Evolutionary conservation across 169 alveolate genomes (phyloP), one percentile per base, ranked within the genome.

Genomic region (Eimeria praecox): DNA sequence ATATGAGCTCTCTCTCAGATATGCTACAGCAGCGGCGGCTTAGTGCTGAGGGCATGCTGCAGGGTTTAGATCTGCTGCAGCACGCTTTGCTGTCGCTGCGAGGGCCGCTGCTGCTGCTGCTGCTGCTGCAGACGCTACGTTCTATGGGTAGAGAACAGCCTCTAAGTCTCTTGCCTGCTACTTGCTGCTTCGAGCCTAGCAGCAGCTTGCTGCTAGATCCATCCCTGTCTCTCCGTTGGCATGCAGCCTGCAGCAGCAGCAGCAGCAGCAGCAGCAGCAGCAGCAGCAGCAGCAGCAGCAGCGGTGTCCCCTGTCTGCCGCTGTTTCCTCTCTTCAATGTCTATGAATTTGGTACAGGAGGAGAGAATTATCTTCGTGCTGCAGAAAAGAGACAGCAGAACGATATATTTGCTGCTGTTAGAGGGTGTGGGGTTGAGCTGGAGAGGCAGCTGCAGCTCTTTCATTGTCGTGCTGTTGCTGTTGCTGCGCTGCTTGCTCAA

Each of bases 401-500:
- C 52, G 95, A 93, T 78, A 71, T 90, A 85, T 46, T 86, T 4
- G 93, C 87, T 24, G 8, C 89, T 35, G 44, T 91, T 20, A 38
- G 96, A 18, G 97, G 97, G 30, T 96, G 97, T 42, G 97, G 97
- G 33, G 71, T 71, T 35, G 71, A 94, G 71, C 94, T 94, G 44
- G 96, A 96, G 71, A 73, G 77, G 22, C 97, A 95, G 89, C 96
- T 96, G 38, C 88, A 71, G 42, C 90, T 90, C 30, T 89, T 96
- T 20, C 92, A 71, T 77, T 96, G 73, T 49, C 89, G 77, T 2
- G 83, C 90, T 18, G 94, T 91, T n/a, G 95, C 96, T 59, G 86
- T 64, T 12, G 95, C 95, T 16, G 88, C 71, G 46, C 71, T 75
- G 30, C 8, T 78, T 20, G 95, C 92, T 14, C 56, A 42, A 46